phyloP scores from a whole-genome alignment of 257 asterid species.

The Salvia miltiorrhiza region DNA sequence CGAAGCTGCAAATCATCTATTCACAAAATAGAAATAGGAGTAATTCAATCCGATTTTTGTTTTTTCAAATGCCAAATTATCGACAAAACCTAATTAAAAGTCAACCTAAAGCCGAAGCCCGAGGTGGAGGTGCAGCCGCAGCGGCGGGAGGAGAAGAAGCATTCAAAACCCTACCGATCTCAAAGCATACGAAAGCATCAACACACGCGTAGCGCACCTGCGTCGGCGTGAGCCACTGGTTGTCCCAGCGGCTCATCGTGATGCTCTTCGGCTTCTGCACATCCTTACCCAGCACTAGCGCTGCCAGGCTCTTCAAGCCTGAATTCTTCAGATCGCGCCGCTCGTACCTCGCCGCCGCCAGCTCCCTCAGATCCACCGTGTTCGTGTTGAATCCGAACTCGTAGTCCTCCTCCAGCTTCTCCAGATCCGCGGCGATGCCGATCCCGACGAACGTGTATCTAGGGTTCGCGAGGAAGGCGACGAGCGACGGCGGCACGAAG shows the following conservation, averaged over 20 bases:
- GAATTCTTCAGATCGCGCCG: constrained; percentile 22
- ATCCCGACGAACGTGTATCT: constrained; percentile 42
- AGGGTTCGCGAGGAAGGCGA: constrained; percentile 36
- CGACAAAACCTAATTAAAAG: no score
- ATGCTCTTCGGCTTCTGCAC: constrained; percentile 37
- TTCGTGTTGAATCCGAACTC: constrained; percentile 30
- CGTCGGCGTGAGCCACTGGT: constrained; percentile 27
- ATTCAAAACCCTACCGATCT: constrained; percentile 40
- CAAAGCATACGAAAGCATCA: constrained; percentile 49
- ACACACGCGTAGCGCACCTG: constrained; percentile 51
- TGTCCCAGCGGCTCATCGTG: constrained; percentile 55
- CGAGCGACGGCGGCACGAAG: constrained; percentile 27
- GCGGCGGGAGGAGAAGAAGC: constrained; percentile 22
- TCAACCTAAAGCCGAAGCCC: no score
- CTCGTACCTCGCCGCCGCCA: constrained; percentile 35
- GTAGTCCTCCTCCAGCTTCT: constrained; percentile 41
- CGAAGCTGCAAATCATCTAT: no score
- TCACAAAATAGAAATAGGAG: no score
- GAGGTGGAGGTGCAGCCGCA: not conserved
- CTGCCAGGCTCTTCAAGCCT: constrained; percentile 37
- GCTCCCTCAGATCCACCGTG: constrained; percentile 37
- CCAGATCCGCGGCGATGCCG: constrained; percentile 41
- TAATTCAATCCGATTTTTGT: not conserved
- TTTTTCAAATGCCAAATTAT: not conserved
- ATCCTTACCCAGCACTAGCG: constrained; percentile 33